Percentiles rank a stretch among this genome's conserved stretches.
Conservation (phyloP, 306 rosid species). For the Trifolium fragiferum region DNA sequence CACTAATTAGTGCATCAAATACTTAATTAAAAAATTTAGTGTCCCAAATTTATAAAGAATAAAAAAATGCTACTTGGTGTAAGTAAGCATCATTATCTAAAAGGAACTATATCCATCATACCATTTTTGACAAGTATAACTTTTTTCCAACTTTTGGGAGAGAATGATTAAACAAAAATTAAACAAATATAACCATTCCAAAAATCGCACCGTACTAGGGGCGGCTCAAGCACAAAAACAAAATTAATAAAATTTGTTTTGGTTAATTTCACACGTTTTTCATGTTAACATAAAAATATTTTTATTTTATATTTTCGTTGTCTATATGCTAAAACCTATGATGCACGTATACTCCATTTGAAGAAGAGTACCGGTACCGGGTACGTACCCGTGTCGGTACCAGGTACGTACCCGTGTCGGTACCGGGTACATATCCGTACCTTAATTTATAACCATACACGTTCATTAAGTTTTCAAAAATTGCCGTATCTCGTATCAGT, state of each 20-base stretch:
- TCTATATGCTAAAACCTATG: no score
- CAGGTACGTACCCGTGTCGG: no score
- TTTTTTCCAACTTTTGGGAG: constrained; percentile 1
- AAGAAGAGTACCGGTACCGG: no score
- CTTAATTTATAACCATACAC: no score
- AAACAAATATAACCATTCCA: not conserved
- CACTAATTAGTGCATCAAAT: not conserved
- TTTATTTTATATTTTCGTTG: no score
- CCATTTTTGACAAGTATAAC: constrained; percentile 10
- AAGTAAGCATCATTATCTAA: not conserved
- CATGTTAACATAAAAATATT: not conserved
- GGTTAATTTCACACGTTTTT: not conserved
- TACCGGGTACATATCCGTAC: no score
- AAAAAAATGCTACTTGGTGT: not conserved
- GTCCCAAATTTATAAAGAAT: not conserved
- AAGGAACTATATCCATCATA: not conserved
- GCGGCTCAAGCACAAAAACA: constrained; percentile 1
- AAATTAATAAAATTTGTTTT: not conserved
- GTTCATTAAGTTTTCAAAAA: no score
- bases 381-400: no score
- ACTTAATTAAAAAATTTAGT: not conserved
- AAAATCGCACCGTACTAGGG: not conserved
- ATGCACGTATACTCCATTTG: no score
- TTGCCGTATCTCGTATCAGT: no score
- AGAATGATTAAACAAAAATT: not conserved